A percentile compares a stretch with the other conserved stretches of the same genome.
Evolutionary conservation across 805 yeast species (phyloP).

Genomic region (Metschnikowia peoriensis): DNA sequence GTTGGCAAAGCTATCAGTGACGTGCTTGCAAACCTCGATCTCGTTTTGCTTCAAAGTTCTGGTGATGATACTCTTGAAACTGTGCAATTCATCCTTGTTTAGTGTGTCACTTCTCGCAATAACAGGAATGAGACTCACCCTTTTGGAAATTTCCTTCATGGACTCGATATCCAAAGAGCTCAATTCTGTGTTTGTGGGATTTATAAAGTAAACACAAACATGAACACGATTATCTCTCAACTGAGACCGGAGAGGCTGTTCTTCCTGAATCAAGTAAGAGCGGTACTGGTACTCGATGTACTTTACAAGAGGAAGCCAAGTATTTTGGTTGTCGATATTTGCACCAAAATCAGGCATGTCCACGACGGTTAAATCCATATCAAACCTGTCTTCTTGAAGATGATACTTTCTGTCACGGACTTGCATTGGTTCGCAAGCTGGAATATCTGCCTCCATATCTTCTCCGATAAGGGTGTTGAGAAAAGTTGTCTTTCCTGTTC

Average conservation of each 20-base stretch:
- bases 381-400: constrained; percentile 59
- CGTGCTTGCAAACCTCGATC: constrained; percentile 43
- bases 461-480: constrained; percentile 25
- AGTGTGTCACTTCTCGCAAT: constrained; percentile 79
- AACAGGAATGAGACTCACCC: constrained; percentile 81
- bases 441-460: constrained; percentile 13
- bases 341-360: constrained; percentile 81
- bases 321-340: constrained; percentile 49
- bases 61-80: constrained; percentile 54
- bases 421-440: constrained; percentile 12
- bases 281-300: constrained; percentile 79
- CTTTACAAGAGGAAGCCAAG: constrained; percentile 49
- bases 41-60: constrained; percentile 49
- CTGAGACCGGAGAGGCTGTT: constrained; percentile 32
- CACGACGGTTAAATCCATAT: constrained; percentile 58
- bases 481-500: constrained; percentile 27
- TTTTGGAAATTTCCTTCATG: constrained; percentile 64
- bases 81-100: constrained; percentile 51
- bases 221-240: constrained; percentile 70
- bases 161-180: constrained; percentile 68
- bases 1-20: constrained; percentile 28
- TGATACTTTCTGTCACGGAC: constrained; percentile 34
- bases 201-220: constrained; percentile 79
- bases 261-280: constrained; percentile 67
- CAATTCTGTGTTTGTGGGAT: constrained; percentile 55